These are phyloP conservation scores for Cutaneotrichosporon cutaneum DNA, from an alignment of 1,284 basidiomycete species.

Conservation along the genomic window DNA sequence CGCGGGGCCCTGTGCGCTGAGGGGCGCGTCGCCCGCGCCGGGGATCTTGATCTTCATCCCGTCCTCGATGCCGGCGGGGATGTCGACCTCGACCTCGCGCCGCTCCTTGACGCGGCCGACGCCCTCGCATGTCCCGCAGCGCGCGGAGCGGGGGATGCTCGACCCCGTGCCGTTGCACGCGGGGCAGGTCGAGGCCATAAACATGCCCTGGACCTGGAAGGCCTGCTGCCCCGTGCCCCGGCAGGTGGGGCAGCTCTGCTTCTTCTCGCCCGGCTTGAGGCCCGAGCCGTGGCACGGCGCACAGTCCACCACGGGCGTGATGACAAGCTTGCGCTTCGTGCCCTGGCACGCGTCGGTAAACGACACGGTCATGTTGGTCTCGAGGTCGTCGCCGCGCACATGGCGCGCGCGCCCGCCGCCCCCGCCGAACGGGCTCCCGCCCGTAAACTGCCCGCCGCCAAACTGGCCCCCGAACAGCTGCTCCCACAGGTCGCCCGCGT, in stretches of 20 bases:
- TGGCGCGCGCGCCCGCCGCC: conserved; percentile 58
- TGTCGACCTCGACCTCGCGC: conserved; percentile 76
- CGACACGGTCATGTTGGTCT: conserved; percentile 70
- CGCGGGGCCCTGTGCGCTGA: conserved; percentile 69
- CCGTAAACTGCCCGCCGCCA: conserved; percentile 32
- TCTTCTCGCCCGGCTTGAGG: conserved; percentile 81
- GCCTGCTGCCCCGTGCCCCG: conserved; percentile 84
- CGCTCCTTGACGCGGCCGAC: conserved; percentile 81
- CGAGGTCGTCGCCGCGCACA: conserved; percentile 76
- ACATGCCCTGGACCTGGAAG: conserved; percentile 94
- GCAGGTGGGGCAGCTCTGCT: conserved; percentile 76
- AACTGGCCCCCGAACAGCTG: conserved; percentile 74
- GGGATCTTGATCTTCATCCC: conserved; percentile 90
- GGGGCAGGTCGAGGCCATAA: conserved; percentile 91
- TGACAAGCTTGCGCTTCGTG: conserved; percentile 70
- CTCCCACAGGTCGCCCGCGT: conserved; percentile 74
- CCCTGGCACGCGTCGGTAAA: conserved; percentile 96
- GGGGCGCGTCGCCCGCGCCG: conserved; percentile 79
- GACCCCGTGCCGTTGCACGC: conserved; percentile 81
- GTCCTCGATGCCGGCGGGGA: conserved; percentile 93
- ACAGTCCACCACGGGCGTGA: conserved; percentile 82
- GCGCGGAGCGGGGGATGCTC: conserved; percentile 71
- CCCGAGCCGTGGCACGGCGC: conserved; percentile 81
- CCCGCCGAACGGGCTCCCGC: conserved; percentile 45
- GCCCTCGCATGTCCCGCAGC: conserved; percentile 80